Conservation (phyloP, 805 yeast species). For the Kuraishia piskuri region DNA sequence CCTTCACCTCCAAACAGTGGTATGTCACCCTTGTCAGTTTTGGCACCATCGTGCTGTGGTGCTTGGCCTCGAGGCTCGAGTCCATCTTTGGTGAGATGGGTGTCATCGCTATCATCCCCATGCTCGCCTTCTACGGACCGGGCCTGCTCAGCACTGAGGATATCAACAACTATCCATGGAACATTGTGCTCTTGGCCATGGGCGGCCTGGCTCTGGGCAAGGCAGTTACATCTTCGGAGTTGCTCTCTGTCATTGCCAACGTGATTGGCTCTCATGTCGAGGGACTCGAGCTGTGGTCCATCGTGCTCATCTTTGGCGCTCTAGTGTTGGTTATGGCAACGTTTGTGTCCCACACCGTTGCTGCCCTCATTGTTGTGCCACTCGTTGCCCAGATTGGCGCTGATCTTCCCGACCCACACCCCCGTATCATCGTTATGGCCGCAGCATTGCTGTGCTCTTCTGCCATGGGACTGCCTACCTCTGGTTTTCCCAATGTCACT, state of each 20-base stretch:
- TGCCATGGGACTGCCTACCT: constrained; percentile 97
- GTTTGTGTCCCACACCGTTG: constrained; percentile 94
- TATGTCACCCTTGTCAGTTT: constrained; percentile 62
- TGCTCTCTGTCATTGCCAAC: constrained; percentile 69
- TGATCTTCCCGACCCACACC: constrained; percentile 68
- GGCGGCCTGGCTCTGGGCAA: constrained; percentile 96
- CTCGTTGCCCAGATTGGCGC: constrained; percentile 86
- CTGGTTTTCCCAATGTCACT: constrained; percentile 96
- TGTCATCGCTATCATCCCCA: constrained; percentile 84
- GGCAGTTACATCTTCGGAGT: constrained; percentile 88
- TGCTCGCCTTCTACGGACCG: constrained; percentile 86
- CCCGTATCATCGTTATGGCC: constrained; percentile 66
- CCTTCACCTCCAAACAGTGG: constrained; percentile 65
- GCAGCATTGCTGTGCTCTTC: constrained; percentile 72
- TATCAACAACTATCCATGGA: constrained; percentile 94
- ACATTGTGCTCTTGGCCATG: constrained; percentile 92
- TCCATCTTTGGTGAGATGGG: constrained; percentile 91
- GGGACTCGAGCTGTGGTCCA: constrained; percentile 61
- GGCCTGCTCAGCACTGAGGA: constrained; percentile 84
- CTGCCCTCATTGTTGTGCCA: constrained; percentile 89
- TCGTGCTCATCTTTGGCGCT: constrained; percentile 72
- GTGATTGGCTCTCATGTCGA: constrained; percentile 58
- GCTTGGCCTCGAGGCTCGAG: constrained; percentile 69
- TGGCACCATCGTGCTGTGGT: constrained; percentile 79
- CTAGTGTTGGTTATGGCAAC: constrained; percentile 82